Evolutionary conservation across 2,329 filamentous ascomycete genomes (phyloP).

Genomic region (Pseudocercospora ulei): DNA sequence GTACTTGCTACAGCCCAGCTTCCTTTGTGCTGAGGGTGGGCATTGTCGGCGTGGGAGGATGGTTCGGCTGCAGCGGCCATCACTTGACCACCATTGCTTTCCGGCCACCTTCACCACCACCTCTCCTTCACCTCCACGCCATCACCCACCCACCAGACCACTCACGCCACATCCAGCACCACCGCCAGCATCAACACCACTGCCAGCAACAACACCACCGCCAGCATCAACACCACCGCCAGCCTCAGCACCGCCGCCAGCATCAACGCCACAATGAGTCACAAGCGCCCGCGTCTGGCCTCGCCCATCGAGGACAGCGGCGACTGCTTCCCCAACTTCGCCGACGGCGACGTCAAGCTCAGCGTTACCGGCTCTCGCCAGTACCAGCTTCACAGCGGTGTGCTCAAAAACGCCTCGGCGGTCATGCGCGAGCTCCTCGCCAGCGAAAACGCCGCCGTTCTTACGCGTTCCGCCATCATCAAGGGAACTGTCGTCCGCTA

Average conservation of each 20-base stretch:
- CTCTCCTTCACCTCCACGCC: neutral
- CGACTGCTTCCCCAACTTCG: slow-evolving; percentile 33
- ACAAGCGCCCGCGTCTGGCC: neutral
- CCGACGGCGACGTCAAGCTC: slow-evolving; percentile 37
- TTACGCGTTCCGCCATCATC: slow-evolving; percentile 29
- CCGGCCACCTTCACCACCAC: neutral
- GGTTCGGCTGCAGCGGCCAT: too few relatives aligned
- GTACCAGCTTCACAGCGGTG: slow-evolving; percentile 36
- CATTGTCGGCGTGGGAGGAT: too few relatives aligned
- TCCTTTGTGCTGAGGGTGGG: too few relatives aligned
- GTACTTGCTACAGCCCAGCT: too few relatives aligned
- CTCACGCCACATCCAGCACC: neutral
- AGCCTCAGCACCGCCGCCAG: slow-evolving; percentile 3
- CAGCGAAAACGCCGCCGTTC: slow-evolving; percentile 24
- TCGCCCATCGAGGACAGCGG: slow-evolving; percentile 4
- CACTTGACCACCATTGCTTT: neutral
- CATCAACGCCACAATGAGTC: slow-evolving; percentile 3
- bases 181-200: slow-evolving; percentile 2
- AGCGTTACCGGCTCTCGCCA: slow-evolving; percentile 32
- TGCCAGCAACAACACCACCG: slow-evolving; percentile 3
- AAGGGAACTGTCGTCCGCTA: slow-evolving; percentile 20
- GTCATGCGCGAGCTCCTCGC: slow-evolving; percentile 23
- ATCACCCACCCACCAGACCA: slow-evolving; percentile 1
- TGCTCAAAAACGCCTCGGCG: slow-evolving; percentile 29
- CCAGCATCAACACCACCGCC: neutral